Conservation (phyloP, 805 yeast species). For the Candida hispaniensis region DNA sequence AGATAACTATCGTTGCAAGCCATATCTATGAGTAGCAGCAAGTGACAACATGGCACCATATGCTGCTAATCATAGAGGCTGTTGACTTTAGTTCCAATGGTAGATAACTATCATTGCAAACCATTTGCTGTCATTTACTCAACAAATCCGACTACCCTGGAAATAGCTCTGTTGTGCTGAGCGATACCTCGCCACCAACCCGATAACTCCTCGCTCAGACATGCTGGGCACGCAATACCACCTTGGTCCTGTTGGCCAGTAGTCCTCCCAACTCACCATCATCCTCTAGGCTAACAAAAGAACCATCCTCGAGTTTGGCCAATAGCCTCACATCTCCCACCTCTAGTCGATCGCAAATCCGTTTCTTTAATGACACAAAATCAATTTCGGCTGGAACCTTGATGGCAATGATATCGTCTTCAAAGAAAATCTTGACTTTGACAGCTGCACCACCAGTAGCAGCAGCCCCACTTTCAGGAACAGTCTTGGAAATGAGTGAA, state of each 20-base stretch:
- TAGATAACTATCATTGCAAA: neutral
- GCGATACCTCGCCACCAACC: neutral
- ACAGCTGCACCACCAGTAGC: constrained; percentile 18
- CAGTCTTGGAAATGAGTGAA: too few species aligned
- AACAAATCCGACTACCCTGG: neutral
- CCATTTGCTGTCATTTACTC: neutral
- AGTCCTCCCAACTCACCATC: constrained; percentile 26
- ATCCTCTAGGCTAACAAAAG: constrained; percentile 20
- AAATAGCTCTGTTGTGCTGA: neutral
- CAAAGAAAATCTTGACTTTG: constrained; percentile 32
- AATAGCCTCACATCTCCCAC: constrained; percentile 24
- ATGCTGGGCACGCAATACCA: constrained; percentile 27
- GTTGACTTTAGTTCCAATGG: too few species aligned
- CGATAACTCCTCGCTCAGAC: constrained; percentile 7
- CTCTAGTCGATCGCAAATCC: constrained; percentile 28
- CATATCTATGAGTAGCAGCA: too few species aligned
- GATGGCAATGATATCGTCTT: constrained; percentile 32
- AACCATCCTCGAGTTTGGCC: constrained; percentile 23
- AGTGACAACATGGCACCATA: too few species aligned
- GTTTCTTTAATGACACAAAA: constrained; percentile 25
- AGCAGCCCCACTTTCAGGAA: constrained; percentile 2
- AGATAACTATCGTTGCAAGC: too few species aligned
- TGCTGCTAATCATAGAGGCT: too few species aligned
- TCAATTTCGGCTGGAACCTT: constrained; percentile 28
- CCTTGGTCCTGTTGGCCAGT: constrained; percentile 25